Base-by-base conservation (phyloP, 805 yeast genomes). In the Yarrowia yakushimensis region DNA sequence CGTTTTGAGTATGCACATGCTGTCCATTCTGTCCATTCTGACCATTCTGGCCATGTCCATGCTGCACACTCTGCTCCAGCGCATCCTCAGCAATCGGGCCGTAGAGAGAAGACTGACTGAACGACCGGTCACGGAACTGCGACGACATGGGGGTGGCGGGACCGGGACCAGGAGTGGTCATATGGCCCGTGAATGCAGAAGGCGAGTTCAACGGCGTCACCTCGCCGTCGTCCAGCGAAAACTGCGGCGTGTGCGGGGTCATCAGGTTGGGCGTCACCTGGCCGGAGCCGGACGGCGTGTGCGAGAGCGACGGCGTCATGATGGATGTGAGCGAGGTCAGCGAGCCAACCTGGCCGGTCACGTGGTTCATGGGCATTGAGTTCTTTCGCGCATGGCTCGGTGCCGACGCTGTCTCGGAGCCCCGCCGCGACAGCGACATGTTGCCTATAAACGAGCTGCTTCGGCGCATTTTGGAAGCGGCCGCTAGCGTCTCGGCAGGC, bases 401-500 rank as follows among this genome's bases (percentile, higher is more conserved):
- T 3, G 43, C 59, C 12, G 33, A 25, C 17, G 48, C 46, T 13
- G 61, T 55, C 42, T 55, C 61, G n/a, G 61, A 55, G 36, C 61
- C 61, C 11, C 61, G 61, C 15, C 61, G 61, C 43, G 61, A 28
- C 45, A 54, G 18, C 13, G 55, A 48, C 57, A 48, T 48, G 57
- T 31, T 36, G 31, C 59, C 59, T 31, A 52, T 25, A n/a, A 52
- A 36, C 59, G 59, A 52, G 59, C 25, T 52, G 59, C 59, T 52
- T 39, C 61, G 46, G 46, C 61, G 46, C 46, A 55, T 41, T 41
- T 52, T 52, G 20, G 61, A 28, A 8, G 61, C 46, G 18, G 48
- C 61, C 61, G 48, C 61, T n/a, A 39, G 48, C 61, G 61, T 25
- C 37, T 55, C 61, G 28, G 48, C 61, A 10, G 61, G 61, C 22